Conservation (phyloP, 1,139 yeast genomes). For the Schwanniomyces etchellsii region DNA sequence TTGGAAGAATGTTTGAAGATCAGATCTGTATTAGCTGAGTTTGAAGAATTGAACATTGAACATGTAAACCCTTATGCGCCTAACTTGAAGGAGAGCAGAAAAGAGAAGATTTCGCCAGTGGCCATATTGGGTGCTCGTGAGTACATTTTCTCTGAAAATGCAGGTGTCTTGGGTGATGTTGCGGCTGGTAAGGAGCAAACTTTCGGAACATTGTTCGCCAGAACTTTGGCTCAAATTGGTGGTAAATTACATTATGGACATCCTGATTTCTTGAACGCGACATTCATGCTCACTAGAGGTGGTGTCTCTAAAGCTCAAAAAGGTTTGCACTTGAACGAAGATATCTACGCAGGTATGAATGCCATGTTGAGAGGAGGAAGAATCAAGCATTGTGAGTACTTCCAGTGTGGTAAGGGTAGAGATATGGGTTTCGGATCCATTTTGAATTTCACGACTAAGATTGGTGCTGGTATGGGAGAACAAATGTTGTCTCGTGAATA, state of each 20-base stretch:
- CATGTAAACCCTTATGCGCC: slow-evolving; percentile 79
- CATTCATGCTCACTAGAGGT: slow-evolving; percentile 96
- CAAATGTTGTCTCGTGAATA: slow-evolving; percentile 98
- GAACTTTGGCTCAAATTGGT: slow-evolving; percentile 97
- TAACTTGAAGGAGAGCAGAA: slow-evolving; percentile 37
- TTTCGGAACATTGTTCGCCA: slow-evolving; percentile 95
- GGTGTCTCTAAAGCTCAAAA: slow-evolving; percentile 99
- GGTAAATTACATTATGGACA: slow-evolving; percentile 99
- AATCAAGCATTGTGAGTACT: slow-evolving; percentile 97
- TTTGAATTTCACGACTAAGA: slow-evolving; percentile 96
- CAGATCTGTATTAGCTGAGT: slow-evolving; percentile 95
- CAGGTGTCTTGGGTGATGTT: slow-evolving; percentile 98
- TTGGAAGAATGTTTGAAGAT: slow-evolving; percentile 97
- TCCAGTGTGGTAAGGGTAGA: slow-evolving; percentile 99
- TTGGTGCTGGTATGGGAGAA: slow-evolving; percentile 99
- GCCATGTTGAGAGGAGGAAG: slow-evolving; percentile 98
- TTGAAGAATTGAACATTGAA: slow-evolving; percentile 89
- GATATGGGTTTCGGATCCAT: slow-evolving; percentile 99
- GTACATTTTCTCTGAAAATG: slow-evolving; percentile 96
- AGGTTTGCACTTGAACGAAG: slow-evolving; percentile 97
- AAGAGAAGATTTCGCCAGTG: slow-evolving; percentile 62
- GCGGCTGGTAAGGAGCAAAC: slow-evolving; percentile 99
- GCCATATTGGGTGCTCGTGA: slow-evolving; percentile 99
- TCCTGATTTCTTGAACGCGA: slow-evolving; percentile 95
- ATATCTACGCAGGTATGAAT: slow-evolving; percentile 99